Conservation (phyloP, 306 rosid genomes). For the Quercus parvula region DNA sequence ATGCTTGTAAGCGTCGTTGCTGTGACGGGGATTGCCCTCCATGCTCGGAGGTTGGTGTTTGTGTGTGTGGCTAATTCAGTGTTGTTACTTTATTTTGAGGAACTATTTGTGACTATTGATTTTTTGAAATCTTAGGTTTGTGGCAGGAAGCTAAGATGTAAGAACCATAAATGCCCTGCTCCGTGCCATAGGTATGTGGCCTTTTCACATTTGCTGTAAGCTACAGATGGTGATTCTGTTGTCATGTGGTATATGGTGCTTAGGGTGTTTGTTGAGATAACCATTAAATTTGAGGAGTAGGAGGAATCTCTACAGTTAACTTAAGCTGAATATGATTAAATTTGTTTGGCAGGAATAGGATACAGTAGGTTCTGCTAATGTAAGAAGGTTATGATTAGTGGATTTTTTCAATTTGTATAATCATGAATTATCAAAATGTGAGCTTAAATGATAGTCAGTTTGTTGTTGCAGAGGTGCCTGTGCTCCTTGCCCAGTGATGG, state of each 20-base stretch:
- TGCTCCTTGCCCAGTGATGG: conserved; percentile 98
- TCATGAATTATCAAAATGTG: background rate
- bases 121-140: conserved; percentile 55
- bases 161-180: conserved; percentile 92
- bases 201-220: conserved; percentile 3
- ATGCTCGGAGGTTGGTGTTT: conserved; percentile 75
- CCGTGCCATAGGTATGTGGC: conserved; percentile 84
- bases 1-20: conserved; percentile 91
- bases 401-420: conserved; percentile 1
- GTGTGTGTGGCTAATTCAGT: conserved; percentile 20
- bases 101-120: conserved; percentile 18
- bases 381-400: background rate
- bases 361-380: background rate
- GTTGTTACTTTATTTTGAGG: conserved; percentile 15
- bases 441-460: conserved; percentile 20
- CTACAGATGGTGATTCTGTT: conserved; percentile 6
- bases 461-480: conserved; percentile 83
- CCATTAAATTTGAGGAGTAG: background rate
- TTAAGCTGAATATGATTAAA: background rate
- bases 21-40: conserved; percentile 95
- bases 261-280: background rate
- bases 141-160: conserved; percentile 86
- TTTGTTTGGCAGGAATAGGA: background rate
- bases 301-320: background rate
- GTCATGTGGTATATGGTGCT: background rate